Evolutionary conservation across 768 basidiomycete species (phyloP), one percentile per base, ranked within the genome.

Genomic region (Daedaleopsis nitida): DNA sequence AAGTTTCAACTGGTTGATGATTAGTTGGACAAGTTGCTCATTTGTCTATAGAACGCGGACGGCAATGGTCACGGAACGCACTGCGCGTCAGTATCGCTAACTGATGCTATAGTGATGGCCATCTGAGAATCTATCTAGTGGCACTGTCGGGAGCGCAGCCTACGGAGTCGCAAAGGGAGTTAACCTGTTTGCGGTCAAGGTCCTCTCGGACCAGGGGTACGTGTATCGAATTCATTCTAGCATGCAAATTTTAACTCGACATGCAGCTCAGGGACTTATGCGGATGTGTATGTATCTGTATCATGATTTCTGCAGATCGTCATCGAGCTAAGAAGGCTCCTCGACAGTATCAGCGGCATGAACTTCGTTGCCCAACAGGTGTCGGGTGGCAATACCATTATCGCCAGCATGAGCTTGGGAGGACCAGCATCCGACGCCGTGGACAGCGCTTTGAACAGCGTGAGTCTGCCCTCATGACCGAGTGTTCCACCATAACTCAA

Each of bases 11-110:
- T 11, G 8, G 13, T 7, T 24, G 11, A 12, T 17, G 23, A 8
- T 39, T 7, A 13, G 34, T 27, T 27, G 43, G 17, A 27, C 12
- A 12, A 43, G 0, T 16, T 17, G 14, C 14, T 32, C 4, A 32
- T 27, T n/a, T 1, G 0, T 21, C 23, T n/a, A 23, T 34, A 63
- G 60, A 48, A 66, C 37, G 68, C 68, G 42, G 79, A 80, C 64
- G 76, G 74, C n/a, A 68, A 77, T 63, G 79, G 78, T 17, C 79
- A 80, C 58, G 80, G 79, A 21, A 79, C 80, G 38, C 78, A 78
- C 64, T 67, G 60, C 47, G 60, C 69, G 60, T 66, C 19, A 27
- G 65, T 66, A n/a, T 1, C 17, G 17, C 8, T 14, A 1, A 12
- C 19, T 27, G 37, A 5, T 17, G 38, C 3, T 8, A 13, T 34